Percentiles rank a stretch among this genome's conserved stretches.
Conservation (phyloP, 2,329 filamentous ascomycete genomes). For the Colletotrichum spinosum region DNA sequence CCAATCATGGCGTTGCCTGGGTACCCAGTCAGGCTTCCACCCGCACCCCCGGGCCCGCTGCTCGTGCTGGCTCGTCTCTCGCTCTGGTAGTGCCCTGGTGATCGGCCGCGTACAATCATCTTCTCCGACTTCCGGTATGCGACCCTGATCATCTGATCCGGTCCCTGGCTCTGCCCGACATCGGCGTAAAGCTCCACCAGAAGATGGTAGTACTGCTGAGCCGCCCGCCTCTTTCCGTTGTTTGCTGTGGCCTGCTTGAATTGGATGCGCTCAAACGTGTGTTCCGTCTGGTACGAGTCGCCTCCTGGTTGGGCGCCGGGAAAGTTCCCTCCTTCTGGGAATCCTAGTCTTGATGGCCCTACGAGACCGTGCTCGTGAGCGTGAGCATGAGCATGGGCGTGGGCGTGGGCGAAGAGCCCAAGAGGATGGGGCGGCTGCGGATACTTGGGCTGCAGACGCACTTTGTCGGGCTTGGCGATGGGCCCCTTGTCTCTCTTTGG, state of each 20-base stretch:
- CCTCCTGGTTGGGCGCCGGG: conserved; percentile 42
- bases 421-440: conserved; percentile 62
- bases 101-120: conserved; percentile 88
- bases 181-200: conserved; percentile 86
- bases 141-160: conserved; percentile 74
- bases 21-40: conserved; percentile 68
- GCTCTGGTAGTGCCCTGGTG: conserved; percentile 83
- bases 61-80: conserved; percentile 76
- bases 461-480: conserved; percentile 77
- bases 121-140: conserved; percentile 80
- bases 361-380: conserved; percentile 49
- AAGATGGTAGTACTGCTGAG: conserved; percentile 94
- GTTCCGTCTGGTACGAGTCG: conserved; percentile 61
- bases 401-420: conserved; percentile 47
- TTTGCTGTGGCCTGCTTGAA: conserved; percentile 96
- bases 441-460: conserved; percentile 75
- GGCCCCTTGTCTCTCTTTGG: conserved; percentile 92
- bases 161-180: conserved; percentile 57
- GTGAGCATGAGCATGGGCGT: conserved; percentile 38
- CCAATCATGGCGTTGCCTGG: conserved; percentile 53
- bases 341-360: conserved; percentile 44
- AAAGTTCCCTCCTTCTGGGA: conserved; percentile 52
- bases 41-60: conserved; percentile 75
- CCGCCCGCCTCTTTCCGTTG: conserved; percentile 89
- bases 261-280: conserved; percentile 88